These are phyloP conservation scores for Suillus occidentalis DNA, from an alignment of 768 basidiomycete species.

Conservation along the genomic window DNA sequence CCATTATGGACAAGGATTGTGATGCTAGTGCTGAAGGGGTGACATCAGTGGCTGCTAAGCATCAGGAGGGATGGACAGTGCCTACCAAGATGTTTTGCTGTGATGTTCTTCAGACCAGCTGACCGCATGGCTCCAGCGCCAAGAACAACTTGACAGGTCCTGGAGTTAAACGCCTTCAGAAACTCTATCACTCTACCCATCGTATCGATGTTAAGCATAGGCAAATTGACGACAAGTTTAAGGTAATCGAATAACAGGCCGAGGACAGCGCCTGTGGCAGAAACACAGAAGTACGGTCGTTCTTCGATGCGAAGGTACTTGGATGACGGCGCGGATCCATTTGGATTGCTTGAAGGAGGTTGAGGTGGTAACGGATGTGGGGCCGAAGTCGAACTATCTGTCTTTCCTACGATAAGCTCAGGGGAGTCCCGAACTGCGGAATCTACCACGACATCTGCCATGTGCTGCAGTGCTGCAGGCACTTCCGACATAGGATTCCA, in stretches of 20 bases:
- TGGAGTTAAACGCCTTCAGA: conserved; percentile 95
- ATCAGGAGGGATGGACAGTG: conserved; percentile 13
- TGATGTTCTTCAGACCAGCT: conserved; percentile 96
- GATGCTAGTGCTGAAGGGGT: conserved; percentile 78
- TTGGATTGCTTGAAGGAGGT: conserved; percentile 21
- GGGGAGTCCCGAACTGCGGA: conserved; percentile 81
- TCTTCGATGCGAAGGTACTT: conserved; percentile 83
- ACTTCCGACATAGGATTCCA: conserved; percentile 83
- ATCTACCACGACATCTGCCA: conserved; percentile 73
- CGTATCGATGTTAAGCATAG: conserved; percentile 89
- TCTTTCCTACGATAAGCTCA: conserved; percentile 51
- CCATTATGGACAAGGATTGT: conserved; percentile 92
- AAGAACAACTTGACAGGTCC: conserved; percentile 96
- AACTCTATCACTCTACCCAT: conserved; percentile 95
- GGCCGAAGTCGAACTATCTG: conserved; percentile 2
- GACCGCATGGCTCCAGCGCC: conserved; percentile 99
- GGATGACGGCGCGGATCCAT: conserved; percentile 31
- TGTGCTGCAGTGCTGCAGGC: conserved; percentile 59
- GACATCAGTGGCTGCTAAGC: conserved; percentile 16
- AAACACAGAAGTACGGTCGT: conserved; percentile 79
- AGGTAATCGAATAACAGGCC: conserved; percentile 81
- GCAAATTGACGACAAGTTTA: conserved; percentile 81
- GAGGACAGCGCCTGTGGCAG: conserved; percentile 78
- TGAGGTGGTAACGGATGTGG: conserved; percentile 20
- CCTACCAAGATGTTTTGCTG: conserved; percentile 93